A percentile compares a stretch with the other conserved stretches of the same genome.
Conservation (phyloP, 1,284 basidiomycete genomes). For the Leccinum griseonigrum region DNA sequence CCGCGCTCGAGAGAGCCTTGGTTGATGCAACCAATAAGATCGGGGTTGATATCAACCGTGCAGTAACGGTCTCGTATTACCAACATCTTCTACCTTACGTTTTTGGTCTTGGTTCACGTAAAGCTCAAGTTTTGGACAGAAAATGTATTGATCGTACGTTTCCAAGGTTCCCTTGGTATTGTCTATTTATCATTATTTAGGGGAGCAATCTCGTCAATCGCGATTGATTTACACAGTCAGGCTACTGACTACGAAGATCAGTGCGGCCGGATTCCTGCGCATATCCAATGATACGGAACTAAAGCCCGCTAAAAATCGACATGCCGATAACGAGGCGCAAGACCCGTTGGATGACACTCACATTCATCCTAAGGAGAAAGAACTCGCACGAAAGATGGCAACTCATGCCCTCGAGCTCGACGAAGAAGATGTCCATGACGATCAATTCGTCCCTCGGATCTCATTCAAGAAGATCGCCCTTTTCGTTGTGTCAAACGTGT, state of each 20-base stretch:
- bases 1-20: constrained; percentile 82
- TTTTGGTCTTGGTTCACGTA: constrained; percentile 92
- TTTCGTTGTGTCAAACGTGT: constrained; percentile 66
- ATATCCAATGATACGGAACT: constrained; percentile 74
- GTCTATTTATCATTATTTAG: constrained; percentile 38
- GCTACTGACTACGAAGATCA: constrained; percentile 85
- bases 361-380: constrained; percentile 98
- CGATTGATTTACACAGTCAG: constrained; percentile 78
- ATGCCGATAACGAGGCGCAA: constrained; percentile 69
- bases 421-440: constrained; percentile 89
- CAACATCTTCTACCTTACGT: constrained; percentile 88
- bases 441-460: constrained; percentile 76
- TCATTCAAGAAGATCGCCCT: constrained; percentile 62
- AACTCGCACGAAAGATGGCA: constrained; percentile 98
- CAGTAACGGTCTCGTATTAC: constrained; percentile 85
- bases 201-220: constrained; percentile 85
- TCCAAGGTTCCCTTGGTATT: constrained; percentile 1
- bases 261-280: constrained; percentile 87
- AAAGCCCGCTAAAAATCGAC: constrained; percentile 61
- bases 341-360: constrained; percentile 96
- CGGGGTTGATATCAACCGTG: constrained; percentile 95
- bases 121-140: constrained; percentile 84
- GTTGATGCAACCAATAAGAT: constrained; percentile 90
- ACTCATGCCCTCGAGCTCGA: constrained; percentile 95
- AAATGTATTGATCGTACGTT: constrained; percentile 64